These are phyloP conservation scores for Laburnicola sp. DNA, from an alignment of 2,329 filamentous ascomycete genomes.

Conservation along the genomic window DNA sequence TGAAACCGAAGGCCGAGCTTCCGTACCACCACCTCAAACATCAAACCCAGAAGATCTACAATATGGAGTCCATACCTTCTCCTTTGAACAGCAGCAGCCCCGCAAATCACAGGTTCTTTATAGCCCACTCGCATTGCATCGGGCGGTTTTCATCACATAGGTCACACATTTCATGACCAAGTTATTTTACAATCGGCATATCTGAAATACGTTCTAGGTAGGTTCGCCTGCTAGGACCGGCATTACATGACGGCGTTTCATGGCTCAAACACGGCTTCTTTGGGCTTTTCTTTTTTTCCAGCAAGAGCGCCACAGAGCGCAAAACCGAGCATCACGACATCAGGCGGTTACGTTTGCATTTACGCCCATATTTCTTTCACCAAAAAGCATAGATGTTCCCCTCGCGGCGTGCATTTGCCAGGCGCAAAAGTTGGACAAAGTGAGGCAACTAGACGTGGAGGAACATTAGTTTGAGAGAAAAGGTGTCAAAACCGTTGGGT, in stretches of 20 bases:
- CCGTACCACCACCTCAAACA: neutral
- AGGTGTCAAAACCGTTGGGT: neutral
- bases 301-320: conserved; percentile 14
- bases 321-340: conserved; percentile 22
- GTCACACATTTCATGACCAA: too few species aligned
- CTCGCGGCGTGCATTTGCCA: conserved; percentile 38
- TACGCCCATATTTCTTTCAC: conserved; percentile 24
- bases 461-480: conserved; percentile 3
- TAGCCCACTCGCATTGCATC: conserved; percentile 14
- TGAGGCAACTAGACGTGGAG: conserved; percentile 13
- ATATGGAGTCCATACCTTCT: neutral
- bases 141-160: conserved; percentile 10
- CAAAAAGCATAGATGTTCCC: conserved; percentile 43
- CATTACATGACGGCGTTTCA: conserved; percentile 37
- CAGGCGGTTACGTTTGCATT: conserved; percentile 25
- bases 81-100: neutral
- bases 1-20: neutral
- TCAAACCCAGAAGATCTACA: neutral
- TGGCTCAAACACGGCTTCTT: conserved; percentile 16
- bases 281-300: neutral
- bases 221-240: conserved; percentile 21
- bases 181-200: too few species aligned
- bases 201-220: conserved; percentile 16
- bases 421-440: conserved; percentile 30
- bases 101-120: conserved; percentile 5